phyloP scores from a whole-genome alignment of 2,329 filamentous ascomycete genomes.

The Aspergillus transmontanensis region DNA sequence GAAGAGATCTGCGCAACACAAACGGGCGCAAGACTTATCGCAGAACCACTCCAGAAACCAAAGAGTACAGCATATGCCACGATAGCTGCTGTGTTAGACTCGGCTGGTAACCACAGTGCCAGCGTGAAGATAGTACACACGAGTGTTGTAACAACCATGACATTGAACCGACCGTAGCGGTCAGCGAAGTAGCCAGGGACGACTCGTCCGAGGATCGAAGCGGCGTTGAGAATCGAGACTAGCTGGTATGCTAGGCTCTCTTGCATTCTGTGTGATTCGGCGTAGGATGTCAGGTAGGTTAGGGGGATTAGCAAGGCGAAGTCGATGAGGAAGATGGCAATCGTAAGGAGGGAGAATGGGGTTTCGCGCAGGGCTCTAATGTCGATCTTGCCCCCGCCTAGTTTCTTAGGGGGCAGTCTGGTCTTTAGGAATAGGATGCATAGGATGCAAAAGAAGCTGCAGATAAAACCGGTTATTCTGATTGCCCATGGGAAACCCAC shows the following conservation, averaged over 20 bases:
- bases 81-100: conserved; percentile 18
- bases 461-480: not conserved
- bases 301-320: not conserved
- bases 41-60: conserved; percentile 30
- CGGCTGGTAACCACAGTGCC: conserved; percentile 26
- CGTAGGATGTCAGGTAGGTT: not conserved
- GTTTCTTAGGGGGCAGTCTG: not conserved
- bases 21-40: conserved; percentile 34
- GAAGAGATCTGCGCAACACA: conserved; percentile 34
- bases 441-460: not conserved
- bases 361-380: not conserved
- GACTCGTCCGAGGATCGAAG: conserved; percentile 33
- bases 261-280: not conserved
- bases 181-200: conserved; percentile 38
- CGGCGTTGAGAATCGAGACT: conserved; percentile 31
- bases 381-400: not conserved
- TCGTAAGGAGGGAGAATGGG: not conserved
- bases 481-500: not conserved
- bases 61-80: conserved; percentile 26
- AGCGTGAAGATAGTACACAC: conserved; percentile 24
- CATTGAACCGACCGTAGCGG: conserved; percentile 34
- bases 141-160: conserved; percentile 25
- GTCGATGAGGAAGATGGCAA: not conserved
- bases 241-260: not conserved
- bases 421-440: not conserved